phyloP scores from a whole-genome alignment of 257 asterid species.

The Plantago ovata region DNA sequence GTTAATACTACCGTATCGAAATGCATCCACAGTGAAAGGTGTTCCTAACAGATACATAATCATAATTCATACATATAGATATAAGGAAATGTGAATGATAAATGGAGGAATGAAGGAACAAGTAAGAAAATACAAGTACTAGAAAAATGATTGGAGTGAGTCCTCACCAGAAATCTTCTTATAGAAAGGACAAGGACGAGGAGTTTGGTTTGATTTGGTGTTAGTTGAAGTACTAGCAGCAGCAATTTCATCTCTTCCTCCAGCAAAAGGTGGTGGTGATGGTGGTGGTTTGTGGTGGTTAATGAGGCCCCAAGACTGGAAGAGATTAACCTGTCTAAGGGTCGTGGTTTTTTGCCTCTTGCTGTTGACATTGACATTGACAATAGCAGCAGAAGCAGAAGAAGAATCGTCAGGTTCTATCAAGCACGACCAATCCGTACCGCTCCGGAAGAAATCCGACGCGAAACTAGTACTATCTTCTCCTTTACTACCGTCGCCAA shows the following conservation, averaged over 20 bases:
- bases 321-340: conserved; percentile 23
- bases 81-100: background rate
- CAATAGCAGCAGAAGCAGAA: background rate
- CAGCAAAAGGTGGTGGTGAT: background rate
- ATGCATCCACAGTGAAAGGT: conserved; percentile 31
- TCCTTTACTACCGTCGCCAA: no score
- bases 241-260: no score
- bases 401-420: background rate
- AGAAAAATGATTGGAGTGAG: no score
- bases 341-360: conserved; percentile 9
- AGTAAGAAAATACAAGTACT: no score
- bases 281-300: background rate
- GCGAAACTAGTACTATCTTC: conserved; percentile 10
- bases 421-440: conserved; percentile 21
- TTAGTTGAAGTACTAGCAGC: background rate
- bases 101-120: no score
- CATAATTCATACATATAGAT: background rate
- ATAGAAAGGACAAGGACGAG: conserved; percentile 26
- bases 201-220: background rate
- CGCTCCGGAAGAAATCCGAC: conserved; percentile 19
- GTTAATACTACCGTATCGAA: conserved; percentile 22
- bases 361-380: no score
- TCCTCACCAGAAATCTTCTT: conserved; percentile 21
- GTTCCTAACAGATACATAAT: conserved; percentile 19
- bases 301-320: conserved; percentile 24